Conservation (phyloP, 768 basidiomycete species). For the Hygrocybe coccinea region DNA sequence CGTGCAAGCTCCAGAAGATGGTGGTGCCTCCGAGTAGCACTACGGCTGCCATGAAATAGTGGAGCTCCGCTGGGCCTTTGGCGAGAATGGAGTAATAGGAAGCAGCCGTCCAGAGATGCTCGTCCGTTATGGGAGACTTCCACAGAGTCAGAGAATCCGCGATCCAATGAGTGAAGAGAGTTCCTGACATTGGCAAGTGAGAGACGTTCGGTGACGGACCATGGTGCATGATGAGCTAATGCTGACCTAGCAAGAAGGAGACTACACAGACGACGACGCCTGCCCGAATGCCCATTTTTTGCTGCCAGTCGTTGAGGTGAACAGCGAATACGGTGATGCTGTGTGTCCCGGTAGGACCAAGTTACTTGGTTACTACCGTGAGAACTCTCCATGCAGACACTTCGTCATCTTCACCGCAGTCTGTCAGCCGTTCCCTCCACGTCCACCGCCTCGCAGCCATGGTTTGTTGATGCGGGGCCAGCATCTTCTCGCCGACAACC, state of each 20-base stretch:
- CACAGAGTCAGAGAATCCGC: conserved; percentile 88
- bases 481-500: conserved; percentile 8
- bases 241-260: conserved; percentile 72
- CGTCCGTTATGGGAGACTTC: conserved; percentile 84
- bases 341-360: conserved; percentile 2
- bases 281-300: conserved; percentile 63
- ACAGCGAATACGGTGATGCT: not conserved
- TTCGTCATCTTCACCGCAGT: too few species aligned
- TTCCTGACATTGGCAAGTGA: conserved; percentile 39
- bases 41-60: conserved; percentile 54
- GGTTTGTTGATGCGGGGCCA: conserved; percentile 58
- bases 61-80: conserved; percentile 52
- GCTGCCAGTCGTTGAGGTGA: conserved; percentile 7
- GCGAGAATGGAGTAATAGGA: conserved; percentile 77
- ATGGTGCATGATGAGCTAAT: conserved; percentile 1
- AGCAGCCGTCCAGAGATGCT: conserved; percentile 77
- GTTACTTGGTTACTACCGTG: not conserved
- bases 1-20: conserved; percentile 73
- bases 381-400: not conserved
- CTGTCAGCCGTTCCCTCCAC: conserved; percentile 3
- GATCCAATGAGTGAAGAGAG: conserved; percentile 86
- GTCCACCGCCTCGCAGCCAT: conserved; percentile 36
- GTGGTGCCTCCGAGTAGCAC: conserved; percentile 57
- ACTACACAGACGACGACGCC: conserved; percentile 72
- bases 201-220: not conserved